Evolutionary conservation across 352 stramenopile genomes (phyloP).

Genomic region (Phytophthora niederhauseri): DNA sequence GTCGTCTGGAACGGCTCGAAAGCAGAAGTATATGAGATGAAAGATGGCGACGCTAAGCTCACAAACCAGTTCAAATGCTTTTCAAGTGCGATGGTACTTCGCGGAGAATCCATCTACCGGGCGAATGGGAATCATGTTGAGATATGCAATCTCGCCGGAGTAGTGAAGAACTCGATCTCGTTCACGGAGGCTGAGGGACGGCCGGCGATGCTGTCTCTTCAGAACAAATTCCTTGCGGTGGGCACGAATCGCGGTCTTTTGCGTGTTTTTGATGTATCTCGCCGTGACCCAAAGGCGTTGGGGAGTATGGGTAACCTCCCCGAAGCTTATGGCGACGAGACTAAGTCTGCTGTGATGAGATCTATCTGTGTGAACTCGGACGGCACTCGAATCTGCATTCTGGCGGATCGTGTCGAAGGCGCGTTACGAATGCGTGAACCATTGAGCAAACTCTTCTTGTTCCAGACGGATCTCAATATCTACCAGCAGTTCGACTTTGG

Average conservation of each 20-base stretch:
- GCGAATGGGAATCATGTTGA: conserved; percentile 87
- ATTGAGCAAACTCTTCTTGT: conserved; percentile 89
- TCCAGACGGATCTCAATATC: conserved; percentile 90
- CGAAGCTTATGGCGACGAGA: conserved; percentile 64
- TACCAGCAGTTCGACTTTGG: conserved; percentile 93
- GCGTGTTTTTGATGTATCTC: conserved; percentile 89
- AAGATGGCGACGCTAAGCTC: conserved; percentile 62
- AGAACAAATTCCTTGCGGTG: conserved; percentile 92
- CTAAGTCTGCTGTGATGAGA: conserved; percentile 58
- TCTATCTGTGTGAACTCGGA: conserved; percentile 88
- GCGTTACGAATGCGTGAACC: conserved; percentile 85
- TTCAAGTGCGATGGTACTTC: conserved; percentile 72
- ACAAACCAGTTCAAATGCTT: conserved; percentile 78
- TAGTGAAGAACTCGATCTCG: conserved; percentile 88
- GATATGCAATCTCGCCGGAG: conserved; percentile 87
- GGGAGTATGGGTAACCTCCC: conserved; percentile 85
- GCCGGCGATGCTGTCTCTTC: conserved; percentile 82
- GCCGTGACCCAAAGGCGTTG: conserved; percentile 85
- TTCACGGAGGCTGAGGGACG: conserved; percentile 92
- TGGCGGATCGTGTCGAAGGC: conserved; percentile 81
- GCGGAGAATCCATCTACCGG: conserved; percentile 89
- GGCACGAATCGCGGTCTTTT: conserved; percentile 85
- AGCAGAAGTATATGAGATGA: conserved; percentile 89
- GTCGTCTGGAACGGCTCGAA: conserved; percentile 89
- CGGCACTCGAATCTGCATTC: conserved; percentile 89